These are phyloP conservation scores for Lizonia empirigonia DNA, from an alignment of 2,329 filamentous ascomycete genomes.

Conservation along the genomic window DNA sequence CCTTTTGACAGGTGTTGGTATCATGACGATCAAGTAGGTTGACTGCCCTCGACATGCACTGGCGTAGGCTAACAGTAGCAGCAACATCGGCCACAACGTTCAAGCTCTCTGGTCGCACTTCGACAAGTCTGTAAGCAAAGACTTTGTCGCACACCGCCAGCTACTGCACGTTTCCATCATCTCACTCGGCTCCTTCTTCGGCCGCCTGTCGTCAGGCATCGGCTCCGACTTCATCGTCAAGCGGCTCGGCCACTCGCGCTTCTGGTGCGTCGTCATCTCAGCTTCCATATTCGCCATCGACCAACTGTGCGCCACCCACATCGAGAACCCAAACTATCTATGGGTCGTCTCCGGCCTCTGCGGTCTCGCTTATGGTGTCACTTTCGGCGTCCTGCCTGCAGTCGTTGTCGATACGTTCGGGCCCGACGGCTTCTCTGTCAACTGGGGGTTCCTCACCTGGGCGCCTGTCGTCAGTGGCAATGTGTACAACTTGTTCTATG, in stretches of 20 bases:
- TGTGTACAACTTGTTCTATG: conserved; percentile 91
- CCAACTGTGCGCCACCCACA: conserved; percentile 75
- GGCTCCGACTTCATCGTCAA: conserved; percentile 91
- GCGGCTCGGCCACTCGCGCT: conserved; percentile 75
- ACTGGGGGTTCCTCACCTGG: conserved; percentile 95
- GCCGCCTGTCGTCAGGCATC: conserved; percentile 74
- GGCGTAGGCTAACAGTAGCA: conserved; percentile 44
- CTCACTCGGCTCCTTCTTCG: conserved; percentile 85
- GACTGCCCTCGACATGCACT: conserved; percentile 40
- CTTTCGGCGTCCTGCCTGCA: conserved; percentile 93
- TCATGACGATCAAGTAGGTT: conserved; percentile 98
- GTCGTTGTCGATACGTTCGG: conserved; percentile 88
- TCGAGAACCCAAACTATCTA: conserved; percentile 78
- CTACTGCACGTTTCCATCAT: conserved; percentile 92
- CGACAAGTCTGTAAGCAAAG: conserved; percentile 72
- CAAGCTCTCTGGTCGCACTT: conserved; percentile 88
- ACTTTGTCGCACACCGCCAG: conserved; percentile 80
- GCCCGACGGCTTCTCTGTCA: conserved; percentile 84
- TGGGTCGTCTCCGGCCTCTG: conserved; percentile 81
- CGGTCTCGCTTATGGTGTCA: conserved; percentile 87
- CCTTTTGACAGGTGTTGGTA: conserved; percentile 86
- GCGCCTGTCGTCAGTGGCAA: conserved; percentile 88
- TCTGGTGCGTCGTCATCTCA: conserved; percentile 87
- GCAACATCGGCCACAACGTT: conserved; percentile 91
- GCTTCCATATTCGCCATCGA: conserved; percentile 78